Percentiles rank a stretch among this genome's conserved stretches.
Evolutionary conservation across 495 filamentous ascomycete species (phyloP).

Genomic region (Aspergillus steynii): DNA sequence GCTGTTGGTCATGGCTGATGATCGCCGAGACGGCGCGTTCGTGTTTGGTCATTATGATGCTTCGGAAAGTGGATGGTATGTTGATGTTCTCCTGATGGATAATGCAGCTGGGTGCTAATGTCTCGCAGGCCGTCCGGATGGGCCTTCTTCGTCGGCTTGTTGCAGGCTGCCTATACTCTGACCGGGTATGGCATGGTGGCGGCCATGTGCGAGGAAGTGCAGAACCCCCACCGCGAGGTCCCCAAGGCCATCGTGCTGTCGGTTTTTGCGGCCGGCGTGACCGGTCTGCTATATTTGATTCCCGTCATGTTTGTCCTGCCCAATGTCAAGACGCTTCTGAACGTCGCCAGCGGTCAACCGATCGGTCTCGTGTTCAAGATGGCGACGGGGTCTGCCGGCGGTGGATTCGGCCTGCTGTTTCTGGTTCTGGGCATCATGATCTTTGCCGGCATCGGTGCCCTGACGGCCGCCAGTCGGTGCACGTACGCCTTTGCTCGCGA

Average conservation of each 20-base stretch:
- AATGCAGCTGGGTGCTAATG: neutral
- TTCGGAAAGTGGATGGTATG: constrained; percentile 53
- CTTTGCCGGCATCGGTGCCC: constrained; percentile 68
- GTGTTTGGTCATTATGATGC: constrained; percentile 66
- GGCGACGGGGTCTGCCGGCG: constrained; percentile 41
- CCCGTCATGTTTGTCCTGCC: constrained; percentile 66
- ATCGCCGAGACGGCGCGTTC: constrained; percentile 51
- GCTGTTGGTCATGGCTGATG: constrained; percentile 57
- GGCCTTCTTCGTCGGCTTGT: constrained; percentile 61
- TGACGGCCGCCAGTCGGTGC: constrained; percentile 75
- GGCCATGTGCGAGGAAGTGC: constrained; percentile 69
- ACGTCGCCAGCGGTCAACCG: constrained; percentile 57
- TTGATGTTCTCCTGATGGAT: constrained; percentile 3
- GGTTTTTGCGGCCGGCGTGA: constrained; percentile 66
- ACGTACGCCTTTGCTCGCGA: constrained; percentile 74
- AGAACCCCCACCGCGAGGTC: constrained; percentile 64
- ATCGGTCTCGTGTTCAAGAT: constrained; percentile 39
- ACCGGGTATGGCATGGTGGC: constrained; percentile 61
- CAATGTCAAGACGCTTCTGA: constrained; percentile 52
- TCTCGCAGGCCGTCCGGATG: constrained; percentile 52
- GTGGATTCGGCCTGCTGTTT: constrained; percentile 72
- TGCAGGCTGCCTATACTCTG: constrained; percentile 61
- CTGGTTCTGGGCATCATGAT: constrained; percentile 73
- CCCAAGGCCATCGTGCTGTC: constrained; percentile 72
- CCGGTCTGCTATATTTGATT: constrained; percentile 69